Conservation (phyloP, 495 filamentous ascomycete species). For the Clohesyomyces aquaticus region DNA sequence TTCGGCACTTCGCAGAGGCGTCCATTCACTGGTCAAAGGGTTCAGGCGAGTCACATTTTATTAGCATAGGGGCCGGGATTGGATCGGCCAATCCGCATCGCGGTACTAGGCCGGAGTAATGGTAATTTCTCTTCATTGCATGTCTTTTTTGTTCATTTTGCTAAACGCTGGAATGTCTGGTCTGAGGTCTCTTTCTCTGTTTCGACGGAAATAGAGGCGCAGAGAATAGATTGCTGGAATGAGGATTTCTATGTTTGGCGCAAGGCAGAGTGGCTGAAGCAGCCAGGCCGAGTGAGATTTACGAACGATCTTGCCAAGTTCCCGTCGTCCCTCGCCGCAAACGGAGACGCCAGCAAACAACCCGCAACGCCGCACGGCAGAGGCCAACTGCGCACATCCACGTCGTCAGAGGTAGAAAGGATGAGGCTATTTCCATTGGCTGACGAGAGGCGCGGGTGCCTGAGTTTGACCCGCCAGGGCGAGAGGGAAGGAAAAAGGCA, state of each 20-base stretch:
- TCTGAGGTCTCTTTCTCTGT: too few relatives aligned
- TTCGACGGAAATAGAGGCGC: too few relatives aligned
- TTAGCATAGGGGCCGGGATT: not conserved
- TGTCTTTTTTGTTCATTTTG: too few relatives aligned
- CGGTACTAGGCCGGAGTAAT: slow-evolving; percentile 26
- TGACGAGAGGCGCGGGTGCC: slow-evolving; percentile 5
- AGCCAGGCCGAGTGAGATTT: not conserved
- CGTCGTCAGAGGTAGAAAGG: slow-evolving; percentile 12
- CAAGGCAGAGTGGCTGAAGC: slow-evolving; percentile 2
- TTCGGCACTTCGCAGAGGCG: not conserved
- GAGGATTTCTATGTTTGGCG: too few relatives aligned
- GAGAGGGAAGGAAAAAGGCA: too few relatives aligned
- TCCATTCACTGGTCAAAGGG: slow-evolving; percentile 21
- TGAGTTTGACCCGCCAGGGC: too few relatives aligned
- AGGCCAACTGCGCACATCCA: slow-evolving; percentile 9
- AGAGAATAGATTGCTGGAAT: too few relatives aligned
- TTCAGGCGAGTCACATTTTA: slow-evolving; percentile 11
- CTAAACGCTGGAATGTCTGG: too few relatives aligned
- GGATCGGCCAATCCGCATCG: slow-evolving; percentile 11
- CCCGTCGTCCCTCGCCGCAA: too few relatives aligned
- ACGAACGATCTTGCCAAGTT: too few relatives aligned
- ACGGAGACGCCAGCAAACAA: too few relatives aligned
- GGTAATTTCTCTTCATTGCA: slow-evolving; percentile 30
- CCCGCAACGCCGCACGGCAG: too few relatives aligned
- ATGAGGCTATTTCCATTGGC: slow-evolving; percentile 17